Base-by-base conservation (phyloP, 2,329 filamentous ascomycete genomes). In the Colletotrichum sp. region DNA sequence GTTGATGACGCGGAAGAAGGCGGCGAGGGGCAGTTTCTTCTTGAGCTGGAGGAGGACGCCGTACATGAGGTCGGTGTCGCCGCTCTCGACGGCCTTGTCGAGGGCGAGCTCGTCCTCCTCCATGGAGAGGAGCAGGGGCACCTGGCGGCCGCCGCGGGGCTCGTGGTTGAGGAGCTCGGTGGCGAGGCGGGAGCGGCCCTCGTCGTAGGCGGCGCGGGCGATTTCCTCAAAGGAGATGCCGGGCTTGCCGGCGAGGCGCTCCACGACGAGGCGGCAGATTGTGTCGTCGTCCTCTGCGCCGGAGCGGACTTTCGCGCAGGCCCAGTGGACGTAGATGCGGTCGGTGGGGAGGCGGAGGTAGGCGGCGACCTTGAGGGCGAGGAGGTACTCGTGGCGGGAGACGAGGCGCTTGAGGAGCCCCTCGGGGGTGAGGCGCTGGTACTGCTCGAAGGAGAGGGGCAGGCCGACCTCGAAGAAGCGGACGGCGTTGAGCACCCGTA, bases 151-250 rank as follows among this genome's bases (percentile, higher is more conserved):
- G 3, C 96, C 96, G 73, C 97, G 92, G 12, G 96, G 96, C 82
- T 99, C 97, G 81, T 98, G 95, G 81, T 99, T 98, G 8, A 99
- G 89, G 1, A 99, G 89, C 79, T 98, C 93, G 0, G 96, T 99
- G 6, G 97, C 97, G 34, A 99, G 90, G n/a, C 94, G 93, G 3
- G 93, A 91, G 72, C 97, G 92, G 3, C 97, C 97, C 87, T 99
- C 97, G 78, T 99, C 96, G 81, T 98, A 98, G 1, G 97, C 97
- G 30, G 97, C 94, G 72, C 94, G 92, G 1, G 97, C 97, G 80
- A 99, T 98, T 73, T 96, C 92, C 81, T 99, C 96, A 80, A 99
- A 99, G 0, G 96, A 99, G 72, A 99, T 97, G 2, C 96, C 97
- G 0, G 94, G 93, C 82, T 98, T 98, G 43, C 95, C 96, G 1